Base-by-base conservation (phyloP, 441 rosid genomes). In the Adansonia grandidieri region DNA sequence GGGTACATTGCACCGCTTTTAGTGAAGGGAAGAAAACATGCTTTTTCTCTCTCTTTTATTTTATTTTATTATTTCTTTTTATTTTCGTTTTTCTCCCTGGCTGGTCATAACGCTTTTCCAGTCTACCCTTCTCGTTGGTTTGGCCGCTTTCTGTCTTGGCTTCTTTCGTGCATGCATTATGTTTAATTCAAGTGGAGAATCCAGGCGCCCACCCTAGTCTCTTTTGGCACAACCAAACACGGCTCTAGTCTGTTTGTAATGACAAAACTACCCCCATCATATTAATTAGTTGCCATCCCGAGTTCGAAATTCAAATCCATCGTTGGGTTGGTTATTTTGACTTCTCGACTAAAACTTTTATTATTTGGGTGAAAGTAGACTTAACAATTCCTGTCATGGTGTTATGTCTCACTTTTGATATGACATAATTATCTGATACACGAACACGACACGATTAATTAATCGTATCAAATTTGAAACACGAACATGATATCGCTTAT, bases 181-280 rank as follows among this genome's bases (percentile, higher is more conserved):
- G 32, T 28, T 28, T 28, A 28, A 28, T 28, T 28, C 58, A 47
- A 69, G 2, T 24, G 32, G 14, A 28, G 24, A 48, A 14, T 32
- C 37, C 7, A 44, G 45, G 57, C 8, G 47, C 45, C 47, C 4
- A n/a, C 45, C 1, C 68, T 6, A 32, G 17, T 14, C 6, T 32
- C 6, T 2, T 28, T 63, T 4, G 4, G 68, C 19, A 64, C 53
- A 19, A 19, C 75, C 79, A 78, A 78, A 78, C 81, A 64, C 64
- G 74, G 57, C 82, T 57, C 51, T 78, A 7, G n/a, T 0, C 1
- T 64, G 7, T 65, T 65, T 2, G n/a, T 0, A 51, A 44, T 72
- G 75, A 72, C 64, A 32, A 54, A 53, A 9, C 10, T 72, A 17
- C 63, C 64, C 74, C 17, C 20, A 2, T 9, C 0, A 9, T 3